A percentile compares a stretch with the other conserved stretches of the same genome.
phyloP scores from a whole-genome alignment of 2,329 filamentous ascomycete genomes.

The Aspergillus candidus region DNA sequence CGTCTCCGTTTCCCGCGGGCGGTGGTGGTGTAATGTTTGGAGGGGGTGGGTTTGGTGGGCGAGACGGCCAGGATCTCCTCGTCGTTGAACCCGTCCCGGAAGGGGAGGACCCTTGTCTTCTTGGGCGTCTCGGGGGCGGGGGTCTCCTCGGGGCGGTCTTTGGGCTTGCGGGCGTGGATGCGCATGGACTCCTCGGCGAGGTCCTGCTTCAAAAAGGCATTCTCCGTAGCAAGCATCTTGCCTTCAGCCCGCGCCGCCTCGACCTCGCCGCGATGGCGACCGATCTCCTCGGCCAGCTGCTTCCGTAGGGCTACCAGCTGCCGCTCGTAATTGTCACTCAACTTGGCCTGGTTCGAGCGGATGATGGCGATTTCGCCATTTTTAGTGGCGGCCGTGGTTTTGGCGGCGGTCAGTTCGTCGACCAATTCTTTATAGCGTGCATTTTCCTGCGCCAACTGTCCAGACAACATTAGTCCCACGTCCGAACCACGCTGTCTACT shows the following conservation, averaged over 20 bases:
- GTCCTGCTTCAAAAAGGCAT: conserved; percentile 56
- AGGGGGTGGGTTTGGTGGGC: conserved; percentile 47
- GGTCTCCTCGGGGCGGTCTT: conserved; percentile 30
- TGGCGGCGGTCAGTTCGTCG: conserved; percentile 35
- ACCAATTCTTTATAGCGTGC: conserved; percentile 35
- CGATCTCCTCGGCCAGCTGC: conserved; percentile 47
- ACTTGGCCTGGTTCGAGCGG: conserved; percentile 51
- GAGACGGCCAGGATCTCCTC: conserved; percentile 53
- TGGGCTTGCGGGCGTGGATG: conserved; percentile 37
- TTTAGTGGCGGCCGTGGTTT: conserved; percentile 43
- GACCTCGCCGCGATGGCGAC: conserved; percentile 50
- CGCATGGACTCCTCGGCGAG: conserved; percentile 50
- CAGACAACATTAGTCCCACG: conserved; percentile 6
- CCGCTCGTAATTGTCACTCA: conserved; percentile 48
- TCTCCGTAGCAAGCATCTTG: conserved; percentile 53
- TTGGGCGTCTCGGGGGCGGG: conserved; percentile 45
- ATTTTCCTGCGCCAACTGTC: conserved; percentile 35
- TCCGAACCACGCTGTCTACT: too few relatives aligned
- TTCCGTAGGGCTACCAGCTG: conserved; percentile 49
- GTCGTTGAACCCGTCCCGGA: conserved; percentile 60
- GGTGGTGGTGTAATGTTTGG: conserved; percentile 50
- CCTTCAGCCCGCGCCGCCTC: conserved; percentile 50
- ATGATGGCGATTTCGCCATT: conserved; percentile 58
- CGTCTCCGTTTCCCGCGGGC: conserved; percentile 55
- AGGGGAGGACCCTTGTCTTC: conserved; percentile 42